Conservation (phyloP, 2,329 filamentous ascomycete species). For the Aspergillus candidus region DNA sequence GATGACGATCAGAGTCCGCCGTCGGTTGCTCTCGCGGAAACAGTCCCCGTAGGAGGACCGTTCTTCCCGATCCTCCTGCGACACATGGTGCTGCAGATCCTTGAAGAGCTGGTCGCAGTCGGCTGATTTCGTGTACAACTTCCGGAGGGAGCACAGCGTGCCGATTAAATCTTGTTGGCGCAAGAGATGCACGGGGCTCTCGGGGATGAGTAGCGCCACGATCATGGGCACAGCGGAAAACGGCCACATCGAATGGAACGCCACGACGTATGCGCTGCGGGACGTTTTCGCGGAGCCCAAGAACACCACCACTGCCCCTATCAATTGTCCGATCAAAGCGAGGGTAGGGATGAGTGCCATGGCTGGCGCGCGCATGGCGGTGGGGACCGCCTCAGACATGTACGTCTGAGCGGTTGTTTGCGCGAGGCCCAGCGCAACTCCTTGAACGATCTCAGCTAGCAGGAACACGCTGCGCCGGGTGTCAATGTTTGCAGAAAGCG, state of each 20-base stretch:
- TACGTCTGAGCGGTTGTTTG: constrained; percentile 44
- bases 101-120: constrained; percentile 31
- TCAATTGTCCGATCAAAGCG: constrained; percentile 45
- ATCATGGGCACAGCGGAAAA: constrained; percentile 37
- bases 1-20: constrained; percentile 27
- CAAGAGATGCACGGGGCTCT: constrained; percentile 47
- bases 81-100: constrained; percentile 41
- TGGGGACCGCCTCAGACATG: constrained; percentile 46
- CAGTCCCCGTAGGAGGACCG: constrained; percentile 25
- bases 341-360: constrained; percentile 48
- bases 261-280: constrained; percentile 23
- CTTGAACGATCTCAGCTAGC: constrained; percentile 42
- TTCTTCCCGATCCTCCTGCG: constrained; percentile 33
- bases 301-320: constrained; percentile 42
- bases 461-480: constrained; percentile 38
- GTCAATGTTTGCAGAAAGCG: constrained; percentile 24
- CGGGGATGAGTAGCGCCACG: constrained; percentile 44
- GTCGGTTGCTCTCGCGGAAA: constrained; percentile 19
- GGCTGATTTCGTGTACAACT: constrained; percentile 41
- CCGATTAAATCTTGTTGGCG: constrained; percentile 36
- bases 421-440: constrained; percentile 42
- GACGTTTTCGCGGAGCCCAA: constrained; percentile 19
- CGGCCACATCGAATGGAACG: constrained; percentile 22
- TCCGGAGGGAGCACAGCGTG: constrained; percentile 41
- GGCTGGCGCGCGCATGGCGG: constrained; percentile 41